phyloP scores from a whole-genome alignment of 2,329 filamentous ascomycete species.

The Zymoseptoria ardabiliae region DNA sequence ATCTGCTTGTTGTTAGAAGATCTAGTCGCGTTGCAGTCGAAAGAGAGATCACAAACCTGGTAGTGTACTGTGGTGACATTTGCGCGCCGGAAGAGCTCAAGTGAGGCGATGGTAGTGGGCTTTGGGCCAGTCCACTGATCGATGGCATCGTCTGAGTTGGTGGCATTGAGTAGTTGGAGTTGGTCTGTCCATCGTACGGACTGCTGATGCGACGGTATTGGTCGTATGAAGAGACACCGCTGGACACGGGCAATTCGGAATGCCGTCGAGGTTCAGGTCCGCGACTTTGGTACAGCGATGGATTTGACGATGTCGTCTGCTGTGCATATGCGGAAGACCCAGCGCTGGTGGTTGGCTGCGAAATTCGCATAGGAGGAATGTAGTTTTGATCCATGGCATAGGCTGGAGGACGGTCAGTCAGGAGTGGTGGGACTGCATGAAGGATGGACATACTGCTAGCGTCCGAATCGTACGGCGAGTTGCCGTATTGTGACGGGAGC shows the following conservation, averaged over 20 bases:
- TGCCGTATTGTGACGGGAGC: slow-evolving; percentile 30
- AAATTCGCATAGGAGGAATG: slow-evolving; percentile 28
- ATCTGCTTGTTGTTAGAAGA: slow-evolving; percentile 15
- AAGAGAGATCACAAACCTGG: slow-evolving; percentile 18
- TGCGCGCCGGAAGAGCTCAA: slow-evolving; percentile 13
- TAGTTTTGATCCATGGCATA: slow-evolving; percentile 28
- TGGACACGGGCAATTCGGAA: slow-evolving; percentile 20
- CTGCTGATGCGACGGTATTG: slow-evolving; percentile 24
- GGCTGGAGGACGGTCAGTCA: slow-evolving; percentile 13
- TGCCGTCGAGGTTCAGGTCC: slow-evolving; percentile 19
- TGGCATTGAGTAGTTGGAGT: slow-evolving; percentile 22
- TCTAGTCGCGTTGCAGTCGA: neutral
- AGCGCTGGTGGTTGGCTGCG: slow-evolving; percentile 23
- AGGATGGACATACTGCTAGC: slow-evolving; percentile 23
- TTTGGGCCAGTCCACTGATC: slow-evolving; percentile 30
- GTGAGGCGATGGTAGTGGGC: slow-evolving; percentile 26
- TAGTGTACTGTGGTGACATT: slow-evolving; percentile 21
- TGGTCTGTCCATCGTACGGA: slow-evolving; percentile 21
- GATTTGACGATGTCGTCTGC: slow-evolving; percentile 22
- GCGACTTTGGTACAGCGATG: slow-evolving; percentile 26
- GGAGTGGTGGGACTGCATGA: neutral
- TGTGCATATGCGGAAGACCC: slow-evolving; percentile 21
- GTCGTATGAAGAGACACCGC: slow-evolving; percentile 18
- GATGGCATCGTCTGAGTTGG: slow-evolving; percentile 25
- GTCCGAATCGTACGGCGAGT: slow-evolving; percentile 24